A percentile compares a stretch with the other conserved stretches of the same genome.
Evolutionary conservation across 2,329 filamentous ascomycete species (phyloP).

Genomic region (Neofusicoccum parvum): DNA sequence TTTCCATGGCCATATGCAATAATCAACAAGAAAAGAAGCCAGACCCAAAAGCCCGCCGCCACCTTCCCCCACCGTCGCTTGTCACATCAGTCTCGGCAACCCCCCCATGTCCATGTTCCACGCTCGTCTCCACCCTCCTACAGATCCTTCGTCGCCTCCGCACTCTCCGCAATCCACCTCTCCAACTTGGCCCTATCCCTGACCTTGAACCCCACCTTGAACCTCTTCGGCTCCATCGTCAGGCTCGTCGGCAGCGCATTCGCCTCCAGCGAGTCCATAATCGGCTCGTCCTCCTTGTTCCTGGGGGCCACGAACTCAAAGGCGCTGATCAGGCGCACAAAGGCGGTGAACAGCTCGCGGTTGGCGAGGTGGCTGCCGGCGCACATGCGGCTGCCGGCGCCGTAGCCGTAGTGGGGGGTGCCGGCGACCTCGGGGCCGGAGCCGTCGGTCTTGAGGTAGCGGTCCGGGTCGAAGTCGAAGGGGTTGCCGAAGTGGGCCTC

Average conservation of each 20-base stretch:
- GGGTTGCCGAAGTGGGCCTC: conserved; percentile 67
- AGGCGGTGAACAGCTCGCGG: conserved; percentile 48
- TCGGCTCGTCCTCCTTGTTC: conserved; percentile 42
- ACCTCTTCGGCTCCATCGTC: conserved; percentile 54
- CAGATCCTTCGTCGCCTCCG: conserved; percentile 48
- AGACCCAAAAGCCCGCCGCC: too few relatives aligned
- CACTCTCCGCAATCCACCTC: conserved; percentile 51
- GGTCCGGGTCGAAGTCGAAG: conserved; percentile 66
- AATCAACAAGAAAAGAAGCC: too few relatives aligned
- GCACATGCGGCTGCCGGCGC: conserved; percentile 51
- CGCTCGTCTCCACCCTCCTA: background rate
- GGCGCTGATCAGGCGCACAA: conserved; percentile 50
- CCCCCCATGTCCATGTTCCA: too few relatives aligned
- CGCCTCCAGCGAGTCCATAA: conserved; percentile 49
- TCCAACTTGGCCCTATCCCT: conserved; percentile 46
- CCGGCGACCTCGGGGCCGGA: conserved; percentile 42
- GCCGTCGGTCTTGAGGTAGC: conserved; percentile 57
- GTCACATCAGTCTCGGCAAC: too few relatives aligned
- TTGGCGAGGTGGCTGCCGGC: conserved; percentile 50
- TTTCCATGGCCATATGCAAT: too few relatives aligned
- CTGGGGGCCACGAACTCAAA: conserved; percentile 49
- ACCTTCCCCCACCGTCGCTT: too few relatives aligned
- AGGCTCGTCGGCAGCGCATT: conserved; percentile 51
- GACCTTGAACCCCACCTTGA: conserved; percentile 52
- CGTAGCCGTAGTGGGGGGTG: conserved; percentile 53